phyloP scores from a whole-genome alignment of 176 grass and related monocot genomes.

The Cenchrus purpureus region DNA sequence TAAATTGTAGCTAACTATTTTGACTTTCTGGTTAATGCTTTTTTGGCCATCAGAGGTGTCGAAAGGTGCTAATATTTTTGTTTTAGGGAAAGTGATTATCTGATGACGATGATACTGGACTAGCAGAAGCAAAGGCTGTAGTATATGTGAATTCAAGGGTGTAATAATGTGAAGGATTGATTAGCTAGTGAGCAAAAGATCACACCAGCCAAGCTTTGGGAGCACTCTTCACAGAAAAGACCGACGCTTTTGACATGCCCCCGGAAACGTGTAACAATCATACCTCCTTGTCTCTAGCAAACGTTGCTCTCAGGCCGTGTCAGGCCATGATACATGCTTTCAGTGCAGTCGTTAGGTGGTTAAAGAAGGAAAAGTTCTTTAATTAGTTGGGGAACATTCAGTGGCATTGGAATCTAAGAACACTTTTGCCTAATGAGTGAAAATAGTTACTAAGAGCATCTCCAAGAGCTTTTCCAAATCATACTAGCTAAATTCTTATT shows the following conservation, averaged over 20 bases:
- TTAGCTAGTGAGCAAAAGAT: constrained; percentile 51
- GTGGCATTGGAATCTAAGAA: constrained; percentile 17
- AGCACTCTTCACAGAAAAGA: constrained; percentile 34
- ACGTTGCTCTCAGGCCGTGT: constrained; percentile 16
- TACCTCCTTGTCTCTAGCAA: background rate
- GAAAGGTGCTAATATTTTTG: constrained; percentile 22
- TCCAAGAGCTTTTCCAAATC: too few relatives aligned
- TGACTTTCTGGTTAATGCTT: constrained; percentile 28
- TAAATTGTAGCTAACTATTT: constrained; percentile 35
- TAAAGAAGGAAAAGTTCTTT: background rate
- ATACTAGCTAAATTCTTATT: too few relatives aligned
- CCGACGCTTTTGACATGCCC: constrained; percentile 26
- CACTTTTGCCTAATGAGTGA: background rate
- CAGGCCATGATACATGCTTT: constrained; percentile 1
- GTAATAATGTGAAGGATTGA: constrained; percentile 41
- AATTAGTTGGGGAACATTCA: background rate
- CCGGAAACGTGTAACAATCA: constrained; percentile 36
- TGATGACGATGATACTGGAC: constrained; percentile 1
- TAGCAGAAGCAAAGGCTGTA: constrained; percentile 27
- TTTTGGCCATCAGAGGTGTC: constrained; percentile 2
- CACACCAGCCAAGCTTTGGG: constrained; percentile 37
- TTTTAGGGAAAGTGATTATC: constrained; percentile 8
- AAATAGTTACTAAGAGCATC: background rate
- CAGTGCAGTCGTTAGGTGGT: background rate
- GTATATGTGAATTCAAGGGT: constrained; percentile 29